Evolutionary conservation across 2,329 filamentous ascomycete genomes (phyloP), one percentile per base, ranked within the genome.

Genomic region (Teratosphaeria epicoccoides): DNA sequence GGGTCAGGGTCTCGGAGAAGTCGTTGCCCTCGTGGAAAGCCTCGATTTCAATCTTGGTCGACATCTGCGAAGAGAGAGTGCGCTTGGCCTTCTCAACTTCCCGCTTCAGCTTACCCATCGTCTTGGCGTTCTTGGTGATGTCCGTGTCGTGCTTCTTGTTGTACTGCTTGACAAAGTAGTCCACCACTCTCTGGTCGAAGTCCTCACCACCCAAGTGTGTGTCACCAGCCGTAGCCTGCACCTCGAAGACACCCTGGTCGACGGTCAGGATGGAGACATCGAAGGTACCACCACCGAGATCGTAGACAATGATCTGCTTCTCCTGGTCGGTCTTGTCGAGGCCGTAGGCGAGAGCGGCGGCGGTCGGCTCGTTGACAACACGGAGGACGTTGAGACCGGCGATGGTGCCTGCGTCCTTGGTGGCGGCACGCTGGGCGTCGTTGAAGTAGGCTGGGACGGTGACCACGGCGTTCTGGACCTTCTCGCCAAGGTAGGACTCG

Each of bases 61-160:
- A 67, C 67, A 69, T 70, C 56, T 70, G 67, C 56, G 60, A 64
- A 54, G 67, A 69, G 52, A 98, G 84, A 64, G 90, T 94, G 69
- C 93, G 88, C 87, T 98, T 98, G 76, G 93, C 93, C 84, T 96
- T 96, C 76, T 98, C 93, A 63, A 93, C 91, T 75, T 97, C 93
- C 66, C 93, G 90, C 88, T 97, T 97, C 65, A 98, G 83, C 79
- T 97, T 98, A 77, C 90, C 88, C 90, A 97, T 97, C 61, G 91
- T 85, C 87, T 96, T 96, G 61, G 85, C 76, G 69, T 97, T 89
- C 80, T 94, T 94, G 76, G 84, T 87, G 70, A 97, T 82, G 64
- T 98, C 89, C 62, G 94, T 88, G 64, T 74, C 76, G 79, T 96
- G 81, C 82, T 96, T 93, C 85, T 96, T 96, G 85, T 97, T 97